phyloP scores from a whole-genome alignment of 768 basidiomycete species.

The Fistulinella prunicolor region DNA sequence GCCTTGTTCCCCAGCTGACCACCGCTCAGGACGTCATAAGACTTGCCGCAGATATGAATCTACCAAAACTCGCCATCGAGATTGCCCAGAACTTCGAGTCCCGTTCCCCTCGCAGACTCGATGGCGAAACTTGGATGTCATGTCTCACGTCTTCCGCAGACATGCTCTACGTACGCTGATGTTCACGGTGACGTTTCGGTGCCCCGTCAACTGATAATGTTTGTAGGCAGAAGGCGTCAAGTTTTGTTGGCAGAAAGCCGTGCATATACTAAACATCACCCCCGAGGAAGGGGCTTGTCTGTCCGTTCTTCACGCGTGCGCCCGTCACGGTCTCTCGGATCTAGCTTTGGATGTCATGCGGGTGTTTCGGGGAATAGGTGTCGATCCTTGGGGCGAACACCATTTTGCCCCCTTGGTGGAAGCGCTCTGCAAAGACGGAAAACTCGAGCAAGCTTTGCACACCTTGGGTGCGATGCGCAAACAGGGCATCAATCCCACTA shows the following conservation, averaged over 20 bases:
- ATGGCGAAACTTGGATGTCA: conserved; percentile 56
- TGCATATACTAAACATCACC: conserved; percentile 47
- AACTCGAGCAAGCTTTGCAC: conserved; percentile 61
- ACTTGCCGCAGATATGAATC: conserved; percentile 50
- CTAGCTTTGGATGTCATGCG: conserved; percentile 66
- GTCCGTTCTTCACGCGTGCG: conserved; percentile 69
- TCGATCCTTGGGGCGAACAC: conserved; percentile 56
- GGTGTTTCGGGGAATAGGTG: conserved; percentile 46
- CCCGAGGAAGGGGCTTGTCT: conserved; percentile 77
- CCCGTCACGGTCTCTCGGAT: conserved; percentile 65
- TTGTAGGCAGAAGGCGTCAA: conserved; percentile 64
- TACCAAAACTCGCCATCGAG: conserved; percentile 70
- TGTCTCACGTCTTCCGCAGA: conserved; percentile 66
- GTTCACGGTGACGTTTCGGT: no score
- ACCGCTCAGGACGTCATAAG: conserved; percentile 52
- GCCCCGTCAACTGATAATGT: neutral
- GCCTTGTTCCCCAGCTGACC: conserved; percentile 48
- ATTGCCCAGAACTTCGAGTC: conserved; percentile 61
- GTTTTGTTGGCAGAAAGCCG: conserved; percentile 58
- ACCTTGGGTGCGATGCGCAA: conserved; percentile 59
- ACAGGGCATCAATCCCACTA: conserved; percentile 46
- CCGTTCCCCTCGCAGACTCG: conserved; percentile 50
- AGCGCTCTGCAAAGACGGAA: conserved; percentile 56
- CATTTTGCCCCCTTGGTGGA: conserved; percentile 80
- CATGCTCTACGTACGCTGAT: conserved; percentile 67